phyloP scores from a whole-genome alignment of 371 early-diverging fungal genomes.

The Catenaria anguillulae region DNA sequence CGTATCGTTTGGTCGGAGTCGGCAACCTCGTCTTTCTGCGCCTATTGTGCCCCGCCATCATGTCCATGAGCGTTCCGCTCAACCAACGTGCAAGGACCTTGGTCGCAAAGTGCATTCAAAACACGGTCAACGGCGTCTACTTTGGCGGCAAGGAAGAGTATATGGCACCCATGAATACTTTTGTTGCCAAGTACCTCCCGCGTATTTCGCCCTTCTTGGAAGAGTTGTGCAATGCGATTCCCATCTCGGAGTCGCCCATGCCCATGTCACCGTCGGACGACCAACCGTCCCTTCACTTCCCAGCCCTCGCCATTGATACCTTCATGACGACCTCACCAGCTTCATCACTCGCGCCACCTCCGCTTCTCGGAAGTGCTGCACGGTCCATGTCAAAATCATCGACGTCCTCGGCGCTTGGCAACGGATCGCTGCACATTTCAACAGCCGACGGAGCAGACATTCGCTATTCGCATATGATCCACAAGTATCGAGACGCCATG shows the following conservation, averaged over 20 bases:
- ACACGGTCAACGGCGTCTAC: neutral
- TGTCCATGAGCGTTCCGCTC: neutral
- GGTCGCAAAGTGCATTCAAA: neutral
- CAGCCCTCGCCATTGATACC: no score
- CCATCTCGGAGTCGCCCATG: neutral
- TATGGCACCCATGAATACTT: slow-evolving; percentile 7
- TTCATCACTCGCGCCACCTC: no score
- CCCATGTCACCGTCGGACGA: slow-evolving; percentile 6
- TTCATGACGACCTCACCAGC: no score
- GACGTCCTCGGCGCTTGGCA: no score
- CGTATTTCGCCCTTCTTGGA: slow-evolving; percentile 6
- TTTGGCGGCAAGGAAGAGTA: slow-evolving; percentile 12
- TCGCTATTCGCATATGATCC: no score
- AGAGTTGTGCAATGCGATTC: neutral
- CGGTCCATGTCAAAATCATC: no score
- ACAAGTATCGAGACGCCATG: no score
- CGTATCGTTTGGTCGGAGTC: neutral
- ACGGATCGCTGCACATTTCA: no score
- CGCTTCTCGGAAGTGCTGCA: no score
- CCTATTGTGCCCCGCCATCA: neutral
- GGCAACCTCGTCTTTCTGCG: neutral
- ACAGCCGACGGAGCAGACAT: no score
- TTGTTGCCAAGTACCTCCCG: slow-evolving; percentile 1
- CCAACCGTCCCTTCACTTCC: no score
- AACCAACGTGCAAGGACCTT: neutral